Evolutionary conservation across 73 alveolate species (phyloP), one percentile per base, ranked within the genome.

Genomic region (Chromera velia): DNA sequence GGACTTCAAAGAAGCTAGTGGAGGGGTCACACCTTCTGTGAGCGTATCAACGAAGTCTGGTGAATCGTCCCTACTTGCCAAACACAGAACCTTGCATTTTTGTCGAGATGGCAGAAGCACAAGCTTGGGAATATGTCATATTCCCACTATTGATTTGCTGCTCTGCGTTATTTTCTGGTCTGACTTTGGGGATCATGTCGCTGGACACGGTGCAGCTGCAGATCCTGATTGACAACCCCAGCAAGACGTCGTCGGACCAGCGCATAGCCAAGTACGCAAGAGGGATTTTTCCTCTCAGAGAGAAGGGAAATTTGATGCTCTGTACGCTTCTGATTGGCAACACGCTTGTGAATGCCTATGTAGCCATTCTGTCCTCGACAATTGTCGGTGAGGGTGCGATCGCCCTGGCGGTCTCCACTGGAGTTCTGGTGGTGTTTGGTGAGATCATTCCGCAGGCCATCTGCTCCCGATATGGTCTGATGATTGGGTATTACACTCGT

Each of bases 401-500:
- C 55, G 70, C 31, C 70, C 30, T 55, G 32, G 27, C 24, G 79
- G 80, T 80, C 28, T 77, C 92, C 18, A 90, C 95, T 0, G 82
- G 75, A 9, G 49, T 87, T 55, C 80, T 87, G 67, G 86, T 87
- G 48, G 69, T 85, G 62, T 83, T 90, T 49, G 95, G 95, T 17
- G 95, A 90, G 84, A 87, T 90, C 62, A 30, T 81, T 66, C 95
- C 95, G 9, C 89, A 90, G 88, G 84, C 95, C 4, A 85, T 88
- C 33, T 90, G 90, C 84, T 87, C 95, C 33, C 70, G 95, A 46
- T 86, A 90, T 69, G 95, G 90, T 28, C 81, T 90, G 31, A 81
- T 70, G 46, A 70, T 88, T 22, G 91, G 91, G 17, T 89, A 91
- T 26, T 4, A n/a, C 26, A 31, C 40, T 17, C 19, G 32, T 9